Percentiles rank a stretch among this genome's conserved stretches.
Evolutionary conservation across 2,329 filamentous ascomycete species (phyloP).

Genomic region (Westerdykella sp.): DNA sequence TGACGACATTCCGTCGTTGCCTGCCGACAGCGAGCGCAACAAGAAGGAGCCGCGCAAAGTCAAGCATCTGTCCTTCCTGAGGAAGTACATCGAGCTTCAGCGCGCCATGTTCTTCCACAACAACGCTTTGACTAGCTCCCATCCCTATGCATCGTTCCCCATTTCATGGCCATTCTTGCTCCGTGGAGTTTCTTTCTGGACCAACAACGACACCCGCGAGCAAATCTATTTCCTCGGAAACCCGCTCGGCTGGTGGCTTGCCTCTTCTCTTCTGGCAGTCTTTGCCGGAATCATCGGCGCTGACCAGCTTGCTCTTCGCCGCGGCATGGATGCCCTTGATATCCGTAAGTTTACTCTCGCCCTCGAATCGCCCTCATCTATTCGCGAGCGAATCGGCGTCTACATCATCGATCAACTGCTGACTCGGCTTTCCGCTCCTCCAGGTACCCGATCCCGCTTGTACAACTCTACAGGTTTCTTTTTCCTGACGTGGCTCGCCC

Average conservation of each 20-base stretch:
- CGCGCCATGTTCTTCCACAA: conserved; percentile 99
- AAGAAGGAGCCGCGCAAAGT: conserved; percentile 70
- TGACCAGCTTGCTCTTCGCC: conserved; percentile 87
- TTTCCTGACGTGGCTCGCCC: conserved; percentile 94
- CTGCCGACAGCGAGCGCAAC: conserved; percentile 64
- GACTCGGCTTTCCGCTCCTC: conserved; percentile 24
- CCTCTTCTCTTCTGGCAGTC: conserved; percentile 84
- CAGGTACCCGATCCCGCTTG: conserved; percentile 81
- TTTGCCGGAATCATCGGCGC: conserved; percentile 87
- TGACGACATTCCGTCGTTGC: conserved; percentile 80
- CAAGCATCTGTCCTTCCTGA: conserved; percentile 79
- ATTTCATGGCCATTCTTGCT: conserved; percentile 98
- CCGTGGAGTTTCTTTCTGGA: conserved; percentile 98
- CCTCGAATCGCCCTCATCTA: neutral
- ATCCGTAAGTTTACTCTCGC: conserved; percentile 61
- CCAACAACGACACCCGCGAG: conserved; percentile 85
- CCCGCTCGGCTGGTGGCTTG: conserved; percentile 94
- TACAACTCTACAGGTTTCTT: conserved; percentile 99
- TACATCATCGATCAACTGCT: neutral
- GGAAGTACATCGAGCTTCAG: conserved; percentile 94
- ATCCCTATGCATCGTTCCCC: conserved; percentile 90
- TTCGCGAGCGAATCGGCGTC: neutral
- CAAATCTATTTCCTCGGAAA: conserved; percentile 99
- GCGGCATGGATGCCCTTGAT: conserved; percentile 88
- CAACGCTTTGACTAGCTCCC: conserved; percentile 92